Evolutionary conservation across 2,329 filamentous ascomycete species (phyloP), one percentile per base, ranked within the genome.

Genomic region (Colletotrichum liriopes): DNA sequence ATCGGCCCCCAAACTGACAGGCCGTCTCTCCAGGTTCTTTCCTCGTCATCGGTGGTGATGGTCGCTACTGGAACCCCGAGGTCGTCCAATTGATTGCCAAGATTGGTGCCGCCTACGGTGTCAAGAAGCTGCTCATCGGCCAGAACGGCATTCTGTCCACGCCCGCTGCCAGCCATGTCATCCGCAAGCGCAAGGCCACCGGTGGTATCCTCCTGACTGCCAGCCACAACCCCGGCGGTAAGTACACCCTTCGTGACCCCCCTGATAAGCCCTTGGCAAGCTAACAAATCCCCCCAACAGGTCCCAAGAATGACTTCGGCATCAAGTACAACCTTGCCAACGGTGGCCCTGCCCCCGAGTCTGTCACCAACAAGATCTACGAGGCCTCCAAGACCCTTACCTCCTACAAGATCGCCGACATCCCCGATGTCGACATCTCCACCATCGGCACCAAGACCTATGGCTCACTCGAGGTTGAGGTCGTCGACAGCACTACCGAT

Each of bases 241-340:
- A 83, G 92, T 77, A 29, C 52, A 29, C 52, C 14, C 26, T 55
- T 41, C 12, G 14, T 67, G 63, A 52, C 52, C n/a, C 39, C 20
- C 20, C 29, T 23, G 14, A 41, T 51, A 29, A 26, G 29, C 43
- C 23, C 9, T 7, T 68, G 45, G 63, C 23, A 14, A 49, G 63
- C 67, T 70, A 66, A 76, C 45, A 52, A 55, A 32, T 67, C 35
- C 20, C 8, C 35, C 20, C 16, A 3, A 54, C 77, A 97, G 94
- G 95, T 63, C 96, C 96, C 74, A 93, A 91, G 77, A 93, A 96
- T 82, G 96, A 99, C 85, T 99, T 99, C 79, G 96, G 96, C 78
- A 99, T 99, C 92, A 99, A 99, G 88, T 99, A 99, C 90, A 99
- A 99, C 89, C 89, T 99, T 72, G 88, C 94, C 82, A 98, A 99